A percentile compares a stretch with the other conserved stretches of the same genome.
phyloP scores from a whole-genome alignment of 2,329 filamentous ascomycete genomes.

The Xylariaceae sp. region DNA sequence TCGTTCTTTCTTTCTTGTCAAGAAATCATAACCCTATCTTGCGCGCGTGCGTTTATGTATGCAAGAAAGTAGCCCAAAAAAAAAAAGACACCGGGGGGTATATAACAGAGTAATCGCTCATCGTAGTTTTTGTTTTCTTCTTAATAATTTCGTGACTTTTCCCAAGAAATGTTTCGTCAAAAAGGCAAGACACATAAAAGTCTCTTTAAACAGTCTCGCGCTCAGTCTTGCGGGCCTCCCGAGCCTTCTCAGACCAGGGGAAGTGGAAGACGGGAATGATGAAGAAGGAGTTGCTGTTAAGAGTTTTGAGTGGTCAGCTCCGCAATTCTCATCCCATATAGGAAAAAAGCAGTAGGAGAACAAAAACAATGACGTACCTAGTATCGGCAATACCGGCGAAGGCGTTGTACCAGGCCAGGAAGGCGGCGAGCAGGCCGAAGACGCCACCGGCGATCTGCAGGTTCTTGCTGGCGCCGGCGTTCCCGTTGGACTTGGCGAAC shows the following conservation, averaged over 20 bases:
- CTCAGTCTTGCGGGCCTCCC: constrained; percentile 52
- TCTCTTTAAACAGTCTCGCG: constrained; percentile 31
- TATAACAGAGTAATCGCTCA: too few relatives aligned
- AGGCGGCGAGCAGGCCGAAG: constrained; percentile 76
- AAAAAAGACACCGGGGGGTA: too few relatives aligned
- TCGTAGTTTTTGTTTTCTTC: neutral
- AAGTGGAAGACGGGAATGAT: constrained; percentile 89
- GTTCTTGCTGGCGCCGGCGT: constrained; percentile 37
- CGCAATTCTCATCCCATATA: neutral
- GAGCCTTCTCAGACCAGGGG: constrained; percentile 82
- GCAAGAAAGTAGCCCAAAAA: too few relatives aligned
- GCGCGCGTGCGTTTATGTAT: too few relatives aligned
- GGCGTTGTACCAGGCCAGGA: constrained; percentile 83
- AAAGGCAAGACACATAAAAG: neutral
- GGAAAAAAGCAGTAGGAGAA: neutral
- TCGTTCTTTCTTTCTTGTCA: too few relatives aligned
- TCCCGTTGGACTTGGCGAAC: constrained; percentile 48
- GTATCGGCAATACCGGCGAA: constrained; percentile 74
- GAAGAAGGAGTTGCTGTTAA: constrained; percentile 74
- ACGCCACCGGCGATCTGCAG: constrained; percentile 68
- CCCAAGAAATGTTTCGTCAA: too few relatives aligned
- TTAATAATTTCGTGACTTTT: too few relatives aligned
- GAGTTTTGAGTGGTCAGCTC: constrained; percentile 2
- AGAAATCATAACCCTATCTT: too few relatives aligned
- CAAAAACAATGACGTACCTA: constrained; percentile 42